phyloP scores from a whole-genome alignment of 805 yeast species.

The Candida gorgasii region DNA sequence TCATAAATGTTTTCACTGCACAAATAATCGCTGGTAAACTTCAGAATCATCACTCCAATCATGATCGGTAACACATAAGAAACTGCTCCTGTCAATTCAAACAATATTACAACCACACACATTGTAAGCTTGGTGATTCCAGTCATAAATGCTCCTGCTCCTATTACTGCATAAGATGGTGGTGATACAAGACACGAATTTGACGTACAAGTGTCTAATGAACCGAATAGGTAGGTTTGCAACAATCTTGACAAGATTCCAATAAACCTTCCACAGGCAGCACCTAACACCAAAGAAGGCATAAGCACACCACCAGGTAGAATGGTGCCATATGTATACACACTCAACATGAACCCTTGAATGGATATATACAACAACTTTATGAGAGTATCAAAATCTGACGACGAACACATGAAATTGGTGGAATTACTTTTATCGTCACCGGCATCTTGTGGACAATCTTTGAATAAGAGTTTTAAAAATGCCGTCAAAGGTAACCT shows the following conservation, averaged over 20 bases:
- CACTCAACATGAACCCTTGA: slow-evolving; percentile 59
- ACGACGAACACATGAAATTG: slow-evolving; percentile 38
- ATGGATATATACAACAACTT: slow-evolving; percentile 40
- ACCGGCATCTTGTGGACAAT: slow-evolving; percentile 44
- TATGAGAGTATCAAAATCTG: slow-evolving; percentile 23
- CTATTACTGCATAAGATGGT: slow-evolving; percentile 85
- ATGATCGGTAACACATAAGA: slow-evolving; percentile 82
- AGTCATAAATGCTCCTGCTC: slow-evolving; percentile 80
- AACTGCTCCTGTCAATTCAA: slow-evolving; percentile 85
- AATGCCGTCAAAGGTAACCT: slow-evolving; percentile 56
- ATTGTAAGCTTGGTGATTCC: slow-evolving; percentile 82
- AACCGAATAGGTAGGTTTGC: slow-evolving; percentile 40
- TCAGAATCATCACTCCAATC: slow-evolving; percentile 76
- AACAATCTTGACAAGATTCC: slow-evolving; percentile 53
- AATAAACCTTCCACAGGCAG: slow-evolving; percentile 53
- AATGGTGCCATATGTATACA: slow-evolving; percentile 67
- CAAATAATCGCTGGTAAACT: slow-evolving; percentile 67
- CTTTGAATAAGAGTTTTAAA: slow-evolving; percentile 66
- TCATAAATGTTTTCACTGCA: slow-evolving; percentile 67
- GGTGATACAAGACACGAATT: slow-evolving; percentile 68
- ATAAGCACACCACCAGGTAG: slow-evolving; percentile 69
- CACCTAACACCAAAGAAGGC: slow-evolving; percentile 67
- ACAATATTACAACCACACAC: slow-evolving; percentile 75
- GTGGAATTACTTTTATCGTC: slow-evolving; percentile 22
- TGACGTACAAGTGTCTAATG: slow-evolving; percentile 41